Base-by-base conservation (phyloP, 345 rosid genomes). In the Arabidopsis thaliana region DNA sequence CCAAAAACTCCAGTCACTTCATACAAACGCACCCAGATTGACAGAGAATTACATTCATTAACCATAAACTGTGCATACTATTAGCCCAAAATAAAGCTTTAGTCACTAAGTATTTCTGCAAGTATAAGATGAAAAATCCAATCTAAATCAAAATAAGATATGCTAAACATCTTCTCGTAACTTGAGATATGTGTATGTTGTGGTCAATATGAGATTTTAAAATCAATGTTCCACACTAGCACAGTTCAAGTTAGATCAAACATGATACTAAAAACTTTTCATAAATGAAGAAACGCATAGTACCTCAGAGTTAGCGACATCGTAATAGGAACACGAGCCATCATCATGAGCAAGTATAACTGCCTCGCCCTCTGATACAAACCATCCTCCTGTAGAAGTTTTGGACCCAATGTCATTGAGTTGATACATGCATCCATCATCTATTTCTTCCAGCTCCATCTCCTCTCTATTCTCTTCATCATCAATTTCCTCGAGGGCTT, bases 291-390 rank as follows among this genome's bases (percentile, higher is more conserved):
- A 44, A 49, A 63, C 57, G 49, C 8, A 10, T 38, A 67, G 9
- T 81, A 96, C 99, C 98, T 96, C 99, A 79, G 82, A 79, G 73
- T 96, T 93, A 61, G 88, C 82, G 33, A 93, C 85, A 71, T 96
- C 99, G 48, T 91, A 83, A 82, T 83, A 93, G 25, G 97, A 87
- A 75, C 99, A 96, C 8, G 98, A 93, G 28, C 97, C 96, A 79
- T 96, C 97, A 78, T 82, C 81, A 68, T 93, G 98, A 72, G 93
- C 82, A 46, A 96, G 98, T 78, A 95, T 85, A 83, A 88, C 88
- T 25, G 98, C 87, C 87, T 93, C 97, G 24, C 97, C 99, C 72
- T 91, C 99, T 16, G 99, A 96, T 69, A 93, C 91, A 85, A 96
- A 93, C 98, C 99, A 96, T 61, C 98, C 99, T 61, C 94, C 96